Evolutionary conservation across 202 grass and related monocot species (phyloP).

Genomic region (Elaeis oleifera): DNA sequence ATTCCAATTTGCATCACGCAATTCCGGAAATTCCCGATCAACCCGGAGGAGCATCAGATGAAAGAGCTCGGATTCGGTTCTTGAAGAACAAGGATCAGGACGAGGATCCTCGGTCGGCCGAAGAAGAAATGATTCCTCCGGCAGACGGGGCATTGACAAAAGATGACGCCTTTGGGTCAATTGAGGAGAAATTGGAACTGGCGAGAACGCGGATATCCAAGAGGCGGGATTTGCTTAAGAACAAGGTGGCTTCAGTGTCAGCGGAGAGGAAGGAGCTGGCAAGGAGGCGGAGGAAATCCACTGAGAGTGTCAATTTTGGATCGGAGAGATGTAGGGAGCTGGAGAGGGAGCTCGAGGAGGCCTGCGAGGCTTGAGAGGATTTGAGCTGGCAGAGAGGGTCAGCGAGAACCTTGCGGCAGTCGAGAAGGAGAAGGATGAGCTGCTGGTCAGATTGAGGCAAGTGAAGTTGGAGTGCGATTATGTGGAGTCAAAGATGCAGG

Average conservation of each 20-base stretch:
- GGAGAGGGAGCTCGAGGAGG: constrained; percentile 81
- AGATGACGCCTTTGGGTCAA: constrained; percentile 24
- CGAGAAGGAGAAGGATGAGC: constrained; percentile 56
- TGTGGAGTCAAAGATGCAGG: constrained; percentile 68
- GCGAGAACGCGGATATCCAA: constrained; percentile 53
- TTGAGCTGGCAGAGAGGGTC: constrained; percentile 78
- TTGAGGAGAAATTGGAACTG: constrained; percentile 43
- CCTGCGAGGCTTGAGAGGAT: constrained; percentile 63
- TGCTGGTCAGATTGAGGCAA: constrained; percentile 40
- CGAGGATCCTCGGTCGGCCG: not conserved
- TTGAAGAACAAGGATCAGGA: no score
- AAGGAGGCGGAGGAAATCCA: constrained; percentile 39
- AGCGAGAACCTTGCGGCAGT: constrained; percentile 42
- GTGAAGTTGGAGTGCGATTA: constrained; percentile 54
- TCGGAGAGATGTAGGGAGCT: constrained; percentile 56
- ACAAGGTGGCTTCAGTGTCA: constrained; percentile 33
- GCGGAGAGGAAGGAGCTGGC: constrained; percentile 66
- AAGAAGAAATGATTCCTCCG: constrained; percentile 6
- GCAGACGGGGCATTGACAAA: constrained; percentile 11
- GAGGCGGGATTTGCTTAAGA: constrained; percentile 48
- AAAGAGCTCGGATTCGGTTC: no score
- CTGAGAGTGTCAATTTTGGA: constrained; percentile 32
- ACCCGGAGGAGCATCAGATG: no score
- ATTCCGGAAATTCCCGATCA: no score
- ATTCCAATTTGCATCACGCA: no score